phyloP scores from a whole-genome alignment of 768 basidiomycete species.

The Daedaleopsis nitida region DNA sequence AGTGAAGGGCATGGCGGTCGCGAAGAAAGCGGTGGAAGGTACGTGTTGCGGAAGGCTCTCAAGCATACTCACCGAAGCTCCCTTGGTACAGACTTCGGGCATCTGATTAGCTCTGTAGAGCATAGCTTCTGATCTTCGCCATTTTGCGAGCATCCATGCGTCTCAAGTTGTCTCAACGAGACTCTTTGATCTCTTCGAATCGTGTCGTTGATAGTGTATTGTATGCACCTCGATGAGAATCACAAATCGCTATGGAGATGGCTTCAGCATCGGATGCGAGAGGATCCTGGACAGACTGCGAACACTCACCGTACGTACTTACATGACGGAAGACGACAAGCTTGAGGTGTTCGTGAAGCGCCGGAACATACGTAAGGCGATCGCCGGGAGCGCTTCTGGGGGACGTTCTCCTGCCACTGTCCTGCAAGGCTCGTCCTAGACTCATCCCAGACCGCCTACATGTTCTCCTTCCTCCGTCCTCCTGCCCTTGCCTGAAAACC shows the following conservation, averaged over 20 bases:
- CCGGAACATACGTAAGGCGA: conserved; percentile 13
- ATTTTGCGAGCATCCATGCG: neutral
- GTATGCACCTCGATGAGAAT: too few species aligned
- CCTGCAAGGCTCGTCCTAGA: conserved; percentile 3
- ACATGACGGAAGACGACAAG: neutral
- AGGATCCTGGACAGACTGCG: too few species aligned
- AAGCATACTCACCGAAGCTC: too few species aligned
- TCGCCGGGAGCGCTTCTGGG: neutral
- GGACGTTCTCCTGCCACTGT: neutral
- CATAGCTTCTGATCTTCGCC: neutral
- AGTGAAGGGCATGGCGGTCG: conserved; percentile 29
- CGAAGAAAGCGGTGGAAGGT: conserved; percentile 32
- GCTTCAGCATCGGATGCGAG: too few species aligned
- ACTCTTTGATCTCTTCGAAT: too few species aligned
- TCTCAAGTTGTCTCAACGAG: too few species aligned
- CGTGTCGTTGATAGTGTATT: too few species aligned
- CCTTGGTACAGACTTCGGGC: conserved; percentile 4
- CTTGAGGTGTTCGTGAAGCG: neutral
- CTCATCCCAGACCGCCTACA: conserved; percentile 4
- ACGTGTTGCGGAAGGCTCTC: neutral
- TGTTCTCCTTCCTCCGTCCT: neutral
- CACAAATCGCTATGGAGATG: too few species aligned
- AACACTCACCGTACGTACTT: too few species aligned
- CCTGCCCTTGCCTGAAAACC: neutral
- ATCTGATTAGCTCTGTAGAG: conserved; percentile 1